A percentile compares a stretch with the other conserved stretches of the same genome.
Evolutionary conservation across 1,139 yeast genomes (phyloP).

Genomic region (Magnusiomyces magnusii): DNA sequence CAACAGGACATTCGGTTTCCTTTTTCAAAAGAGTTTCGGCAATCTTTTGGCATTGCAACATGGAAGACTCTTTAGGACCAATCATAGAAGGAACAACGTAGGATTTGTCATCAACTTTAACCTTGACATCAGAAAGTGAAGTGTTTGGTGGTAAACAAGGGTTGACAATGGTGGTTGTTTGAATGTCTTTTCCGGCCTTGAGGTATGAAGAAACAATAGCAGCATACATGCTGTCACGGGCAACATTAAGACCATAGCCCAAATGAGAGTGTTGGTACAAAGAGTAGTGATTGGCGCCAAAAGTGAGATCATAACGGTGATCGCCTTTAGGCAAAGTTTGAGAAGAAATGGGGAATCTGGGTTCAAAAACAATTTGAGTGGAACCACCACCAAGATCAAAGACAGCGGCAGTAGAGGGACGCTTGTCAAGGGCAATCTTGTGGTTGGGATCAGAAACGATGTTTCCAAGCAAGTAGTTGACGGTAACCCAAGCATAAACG

Average conservation of each 20-base stretch:
- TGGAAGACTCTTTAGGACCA: conserved; percentile 53
- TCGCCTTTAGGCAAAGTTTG: conserved; percentile 74
- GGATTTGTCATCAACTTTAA: conserved; percentile 14
- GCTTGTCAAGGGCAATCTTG: conserved; percentile 35
- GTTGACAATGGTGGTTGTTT: conserved; percentile 32
- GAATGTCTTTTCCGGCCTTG: conserved; percentile 11
- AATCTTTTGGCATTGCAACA: conserved; percentile 66
- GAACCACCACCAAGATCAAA: conserved; percentile 96
- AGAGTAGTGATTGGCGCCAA: conserved; percentile 64
- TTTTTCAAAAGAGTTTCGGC: conserved; percentile 72
- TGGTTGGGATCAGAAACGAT: conserved; percentile 49
- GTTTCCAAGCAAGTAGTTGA: conserved; percentile 79
- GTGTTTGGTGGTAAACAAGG: conserved; percentile 80
- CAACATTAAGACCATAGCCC: conserved; percentile 90
- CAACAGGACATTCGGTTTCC: conserved; percentile 57
- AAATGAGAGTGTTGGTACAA: conserved; percentile 85
- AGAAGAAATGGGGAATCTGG: conserved; percentile 41
- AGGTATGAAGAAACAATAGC: conserved; percentile 18
- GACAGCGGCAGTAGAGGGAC: conserved; percentile 73
- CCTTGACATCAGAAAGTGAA: conserved; percentile 38
- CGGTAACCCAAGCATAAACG: conserved; percentile 92
- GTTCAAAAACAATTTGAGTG: conserved; percentile 95
- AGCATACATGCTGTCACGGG: conserved; percentile 73
- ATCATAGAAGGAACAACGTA: conserved; percentile 48
- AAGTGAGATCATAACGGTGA: conserved; percentile 65